Conservation (phyloP, 2,329 filamentous ascomycete genomes). For the Colletotrichum acutatum region DNA sequence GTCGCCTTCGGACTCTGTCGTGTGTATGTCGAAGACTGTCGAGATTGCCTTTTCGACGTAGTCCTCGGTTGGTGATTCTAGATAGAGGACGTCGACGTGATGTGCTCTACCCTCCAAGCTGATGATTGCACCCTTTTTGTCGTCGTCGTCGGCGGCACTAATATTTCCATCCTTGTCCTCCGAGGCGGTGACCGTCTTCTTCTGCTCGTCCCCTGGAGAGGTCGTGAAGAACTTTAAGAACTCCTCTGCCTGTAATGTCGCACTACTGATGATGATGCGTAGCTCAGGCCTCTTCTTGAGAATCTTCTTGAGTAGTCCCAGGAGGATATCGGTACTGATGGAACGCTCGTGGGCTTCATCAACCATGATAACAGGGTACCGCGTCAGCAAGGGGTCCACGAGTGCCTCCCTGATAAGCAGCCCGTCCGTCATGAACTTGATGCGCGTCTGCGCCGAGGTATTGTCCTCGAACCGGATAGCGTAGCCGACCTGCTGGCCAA, state of each 20-base stretch:
- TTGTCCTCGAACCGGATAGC: conserved; percentile 93
- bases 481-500: conserved; percentile 93
- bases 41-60: conserved; percentile 87
- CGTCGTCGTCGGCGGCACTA: conserved; percentile 36
- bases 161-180: conserved; percentile 39
- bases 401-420: conserved; percentile 91
- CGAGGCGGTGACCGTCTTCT: conserved; percentile 1
- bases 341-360: conserved; percentile 97
- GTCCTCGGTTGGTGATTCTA: conserved; percentile 82
- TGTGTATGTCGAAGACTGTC: conserved; percentile 89
- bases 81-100: conserved; percentile 87
- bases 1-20: conserved; percentile 82
- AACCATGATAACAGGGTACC: conserved; percentile 97
- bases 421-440: conserved; percentile 97
- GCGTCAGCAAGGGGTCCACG: conserved; percentile 88
- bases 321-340: conserved; percentile 88
- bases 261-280: conserved; percentile 90
- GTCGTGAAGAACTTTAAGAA: conserved; percentile 81
- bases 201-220: conserved; percentile 41
- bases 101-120: conserved; percentile 89
- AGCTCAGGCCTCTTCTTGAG: conserved; percentile 81
- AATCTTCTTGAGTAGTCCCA: conserved; percentile 94
- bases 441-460: conserved; percentile 84
- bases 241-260: conserved; percentile 88
- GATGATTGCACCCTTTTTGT: conserved; percentile 66